Evolutionary conservation across 2,329 filamentous ascomycete species (phyloP).

Genomic region (Blastomyces gilchristii): DNA sequence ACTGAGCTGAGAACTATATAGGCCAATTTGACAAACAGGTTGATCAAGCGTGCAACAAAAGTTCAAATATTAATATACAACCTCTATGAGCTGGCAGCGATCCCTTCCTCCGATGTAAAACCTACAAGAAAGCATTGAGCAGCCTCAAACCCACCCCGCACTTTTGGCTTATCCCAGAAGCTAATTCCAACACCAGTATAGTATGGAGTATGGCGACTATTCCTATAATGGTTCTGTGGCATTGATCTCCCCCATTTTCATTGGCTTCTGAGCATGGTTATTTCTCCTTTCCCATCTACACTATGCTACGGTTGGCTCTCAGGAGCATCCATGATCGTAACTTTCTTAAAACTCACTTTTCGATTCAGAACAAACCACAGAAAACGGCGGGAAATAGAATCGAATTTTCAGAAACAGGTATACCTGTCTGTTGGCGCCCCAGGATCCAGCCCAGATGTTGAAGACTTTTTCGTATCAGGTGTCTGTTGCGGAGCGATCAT

Average conservation of each 20-base stretch:
- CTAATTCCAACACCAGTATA: background rate
- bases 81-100: background rate
- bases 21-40: background rate
- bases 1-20: too few species aligned
- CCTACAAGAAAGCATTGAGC: background rate
- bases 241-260: background rate
- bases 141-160: background rate
- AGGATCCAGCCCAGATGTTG: background rate
- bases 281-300: constrained; percentile 14
- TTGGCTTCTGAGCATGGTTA: background rate
- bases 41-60: background rate
- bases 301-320: constrained; percentile 23
- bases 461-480: background rate
- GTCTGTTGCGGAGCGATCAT: too few species aligned
- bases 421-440: background rate
- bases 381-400: background rate
- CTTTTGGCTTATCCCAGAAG: background rate
- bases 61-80: background rate
- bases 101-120: background rate
- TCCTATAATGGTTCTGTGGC: background rate
- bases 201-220: too few species aligned
- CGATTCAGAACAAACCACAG: background rate
- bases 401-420: background rate
- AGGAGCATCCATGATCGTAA: constrained; percentile 7
- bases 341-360: constrained; percentile 9